These are phyloP conservation scores for Erodium maritimum DNA, from an alignment of 345 rosid genomes.

Conservation along the genomic window DNA sequence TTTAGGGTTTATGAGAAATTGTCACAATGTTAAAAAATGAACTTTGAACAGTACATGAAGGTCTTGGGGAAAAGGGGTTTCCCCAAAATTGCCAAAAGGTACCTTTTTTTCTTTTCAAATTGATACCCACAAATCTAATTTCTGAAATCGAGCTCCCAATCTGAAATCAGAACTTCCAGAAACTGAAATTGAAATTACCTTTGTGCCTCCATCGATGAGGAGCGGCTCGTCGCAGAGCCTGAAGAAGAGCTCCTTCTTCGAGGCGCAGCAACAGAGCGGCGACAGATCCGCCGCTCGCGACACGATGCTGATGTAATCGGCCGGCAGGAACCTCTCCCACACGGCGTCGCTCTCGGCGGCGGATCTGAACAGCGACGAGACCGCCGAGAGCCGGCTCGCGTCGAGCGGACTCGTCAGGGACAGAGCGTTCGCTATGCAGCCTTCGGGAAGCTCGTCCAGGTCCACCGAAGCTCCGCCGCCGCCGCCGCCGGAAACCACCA, in stretches of 20 bases:
- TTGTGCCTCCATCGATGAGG: constrained; percentile 32
- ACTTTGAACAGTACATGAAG: no score
- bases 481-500: no score
- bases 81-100: no score
- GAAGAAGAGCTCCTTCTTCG: constrained; percentile 49
- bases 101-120: no score
- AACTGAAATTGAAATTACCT: constrained; percentile 17
- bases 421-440: constrained; percentile 33
- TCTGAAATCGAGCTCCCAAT: no score
- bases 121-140: no score
- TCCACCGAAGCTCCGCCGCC: background rate
- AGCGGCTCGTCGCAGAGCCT: constrained; percentile 30
- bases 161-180: no score
- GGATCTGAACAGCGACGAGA: constrained; percentile 34
- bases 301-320: constrained; percentile 17
- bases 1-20: no score
- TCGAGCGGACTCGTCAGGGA: constrained; percentile 51
- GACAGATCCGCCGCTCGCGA: constrained; percentile 14
- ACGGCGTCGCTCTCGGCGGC: constrained; percentile 48
- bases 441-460: constrained; percentile 35
- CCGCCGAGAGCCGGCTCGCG: constrained; percentile 27
- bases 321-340: constrained; percentile 48
- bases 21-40: no score
- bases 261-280: constrained; percentile 13
- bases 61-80: no score